Conservation (phyloP, 768 basidiomycete genomes). For the Goffeauzyma gilvescens region DNA sequence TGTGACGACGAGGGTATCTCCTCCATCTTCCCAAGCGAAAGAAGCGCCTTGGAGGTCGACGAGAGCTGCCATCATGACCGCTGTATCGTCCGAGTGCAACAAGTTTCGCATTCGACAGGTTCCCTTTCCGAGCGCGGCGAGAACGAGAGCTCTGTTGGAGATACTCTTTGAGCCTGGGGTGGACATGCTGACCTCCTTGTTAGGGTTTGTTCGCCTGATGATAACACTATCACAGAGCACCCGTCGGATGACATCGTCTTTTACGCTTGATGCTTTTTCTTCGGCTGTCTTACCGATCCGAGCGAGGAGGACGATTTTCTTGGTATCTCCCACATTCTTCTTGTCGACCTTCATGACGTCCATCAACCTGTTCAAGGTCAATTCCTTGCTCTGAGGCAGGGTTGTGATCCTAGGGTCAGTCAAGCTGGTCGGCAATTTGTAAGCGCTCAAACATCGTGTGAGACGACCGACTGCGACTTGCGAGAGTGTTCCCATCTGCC, state of each 20-base stretch:
- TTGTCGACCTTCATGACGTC: constrained; percentile 95
- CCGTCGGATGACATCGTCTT: constrained; percentile 61
- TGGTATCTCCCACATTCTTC: constrained; percentile 80
- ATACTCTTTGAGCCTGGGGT: constrained; percentile 95
- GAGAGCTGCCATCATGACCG: constrained; percentile 95
- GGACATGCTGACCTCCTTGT: constrained; percentile 45
- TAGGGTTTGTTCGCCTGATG: constrained; percentile 50
- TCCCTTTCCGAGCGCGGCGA: constrained; percentile 77
- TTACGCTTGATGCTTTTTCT: constrained; percentile 68
- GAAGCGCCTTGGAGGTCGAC: constrained; percentile 74
- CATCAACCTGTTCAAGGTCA: constrained; percentile 62
- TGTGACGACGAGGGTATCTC: constrained; percentile 78
- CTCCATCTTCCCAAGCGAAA: constrained; percentile 89
- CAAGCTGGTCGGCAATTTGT: constrained; percentile 71
- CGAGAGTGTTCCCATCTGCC: constrained; percentile 65
- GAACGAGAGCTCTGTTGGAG: constrained; percentile 78
- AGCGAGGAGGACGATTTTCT: constrained; percentile 82
- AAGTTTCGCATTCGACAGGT: constrained; percentile 75
- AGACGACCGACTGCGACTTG: constrained; percentile 87
- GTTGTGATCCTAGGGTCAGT: constrained; percentile 57
- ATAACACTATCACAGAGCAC: constrained; percentile 62
- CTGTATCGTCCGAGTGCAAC: constrained; percentile 91
- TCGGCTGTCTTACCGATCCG: constrained; percentile 83
- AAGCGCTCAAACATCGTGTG: constrained; percentile 66
- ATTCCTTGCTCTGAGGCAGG: constrained; percentile 46